Evolutionary conservation across 2,329 filamentous ascomycete genomes (phyloP), one percentile per base, ranked within the genome.

Genomic region (Fragosphaeria purpurea): DNA sequence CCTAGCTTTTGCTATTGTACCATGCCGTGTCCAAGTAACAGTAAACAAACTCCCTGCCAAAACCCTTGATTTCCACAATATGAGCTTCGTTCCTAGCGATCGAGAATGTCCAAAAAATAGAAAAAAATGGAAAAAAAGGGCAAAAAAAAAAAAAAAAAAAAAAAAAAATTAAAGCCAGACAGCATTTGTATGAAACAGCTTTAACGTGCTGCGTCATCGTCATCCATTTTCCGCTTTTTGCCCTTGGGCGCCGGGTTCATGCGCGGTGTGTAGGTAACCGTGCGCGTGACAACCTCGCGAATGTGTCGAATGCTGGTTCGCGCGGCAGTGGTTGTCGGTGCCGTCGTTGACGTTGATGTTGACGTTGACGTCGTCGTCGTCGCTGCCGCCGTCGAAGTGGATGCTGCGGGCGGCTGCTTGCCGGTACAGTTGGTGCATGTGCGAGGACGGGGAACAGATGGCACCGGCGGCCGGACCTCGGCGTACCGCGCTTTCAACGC

Each of bases 231-330:
- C 71, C 90, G 84, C 70, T 89, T 82, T 77, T 96, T 97, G 57
- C 90, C 90, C 67, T 90, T 90, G 7, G 89, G 91, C 39, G 90
- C 88, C 31, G 90, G 87, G 57, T 89, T 86, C 71, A 97, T 87
- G 57, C 83, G 76, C 54, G 82, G 85, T 64, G 87, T 95, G 68
- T 94, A 95, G 41, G 88, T 95, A 53, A 95, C 87, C 12, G 89
- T 96, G 59, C 89, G 79, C n/a, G 90, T 96, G 48, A 96, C 86
- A 5, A 96, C 88, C 66, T 96, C 89, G 50, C 88, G 76, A 52
- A 96, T 88, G 62, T 85, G 77, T 53, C 83, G 79, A 51, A 83
- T 73, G 59, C 75, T 82, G 35, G 82, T 81, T 57, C 75, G 77
- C 41, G 52, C 44, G 10, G 53, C 32, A 9, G 44, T 8, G 22